Evolutionary conservation across 2,329 filamentous ascomycete genomes (phyloP), one percentile per base, ranked within the genome.

Genomic region (Diplocarpon rosae): DNA sequence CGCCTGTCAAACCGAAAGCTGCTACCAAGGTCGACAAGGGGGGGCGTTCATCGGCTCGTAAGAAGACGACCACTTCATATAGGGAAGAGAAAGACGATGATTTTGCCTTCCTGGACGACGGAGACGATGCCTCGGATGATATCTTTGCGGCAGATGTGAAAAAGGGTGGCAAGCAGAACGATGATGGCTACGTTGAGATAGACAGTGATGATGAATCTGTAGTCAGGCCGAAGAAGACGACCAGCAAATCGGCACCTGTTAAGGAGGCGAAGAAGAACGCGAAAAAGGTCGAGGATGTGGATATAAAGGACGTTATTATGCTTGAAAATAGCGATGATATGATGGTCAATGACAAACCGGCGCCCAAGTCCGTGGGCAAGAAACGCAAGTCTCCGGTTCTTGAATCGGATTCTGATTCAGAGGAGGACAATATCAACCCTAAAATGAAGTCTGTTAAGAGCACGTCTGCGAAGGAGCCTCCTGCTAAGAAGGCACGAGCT

Each of bases 61-160:
- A 57, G 44, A 56, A 56, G 46, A 49, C 47, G 7, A 34, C 48
- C 10, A 48, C 42, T 15, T 52, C 52, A 24, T 55, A 57, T 32
- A 53, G 46, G 3, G 49, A 56, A 30, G 30, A 48, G 11, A 37
- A 55, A 9, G 52, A 75, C 30, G 70, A 76, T 30, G 73, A 72
- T 8, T 72, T 76, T 55, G 72, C 69, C 5, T 76, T 74, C 46
- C 65, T 83, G 52, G 76, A 85, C 15, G 82, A 85, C 42, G 80
- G 85, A 41, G 80, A 80, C n/a, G 77, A 85, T 36, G 80, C 76
- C 2, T 83, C 76, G n/a, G 83, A 87, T 52, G 89, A 95, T 55
- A 88, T 95, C 15, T 89, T 89, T 63, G 83, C 81, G 12, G 80
- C 83, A 3, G 79, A 85, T 52, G 74, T 73, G 29, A 83, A 79